Evolutionary conservation across 2,329 filamentous ascomycete genomes (phyloP), one percentile per base, ranked within the genome.

Genomic region (Neocatenulostroma microsporum): DNA sequence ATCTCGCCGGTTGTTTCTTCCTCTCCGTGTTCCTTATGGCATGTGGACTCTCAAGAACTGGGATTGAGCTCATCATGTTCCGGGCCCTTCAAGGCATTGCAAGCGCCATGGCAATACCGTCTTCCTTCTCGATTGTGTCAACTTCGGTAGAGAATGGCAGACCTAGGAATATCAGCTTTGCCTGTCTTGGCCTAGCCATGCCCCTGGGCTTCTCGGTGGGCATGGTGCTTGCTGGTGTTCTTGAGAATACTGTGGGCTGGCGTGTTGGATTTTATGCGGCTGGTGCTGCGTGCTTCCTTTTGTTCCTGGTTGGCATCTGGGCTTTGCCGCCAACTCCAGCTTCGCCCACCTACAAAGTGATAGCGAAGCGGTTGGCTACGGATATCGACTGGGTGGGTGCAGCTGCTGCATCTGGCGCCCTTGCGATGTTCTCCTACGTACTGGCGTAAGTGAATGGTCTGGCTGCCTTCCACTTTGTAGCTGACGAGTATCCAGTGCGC

Each of bases 351-450:
- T 4, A 19, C 3, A 15, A 13, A 8, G 4, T 5, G 21, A 19
- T 15, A 11, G 9, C 48, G 19, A 50, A 35, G n/a, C 42, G 50
- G 23, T 42, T 69, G 11, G 49, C 44, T 15, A 57, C 47, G 0
- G 67, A 72, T 4, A 68, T 75, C 26, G 72, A 76, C 41, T 76
- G 70, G 72, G 48, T 70, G 18, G 72, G 70, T 1, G 68, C 67
- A 7, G 18, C 58, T 0, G 55, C 73, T 15, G 65, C 64, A 2
- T 68, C 62, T 41, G 55, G 62, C 2, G 67, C 61, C 15, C 52
- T 74, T 14, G 70, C 65, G 0, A 55, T 73, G 39, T 58, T 73
- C 2, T 70, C 66, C 2, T 74, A 74, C 48, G 62, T 69, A 11
- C 57, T 74, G n/a, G 68, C 69, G 68, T 70, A 48, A 58, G 67